These are phyloP conservation scores for Russula ochroleuca DNA, from an alignment of 768 basidiomycete genomes.

Conservation along the genomic window DNA sequence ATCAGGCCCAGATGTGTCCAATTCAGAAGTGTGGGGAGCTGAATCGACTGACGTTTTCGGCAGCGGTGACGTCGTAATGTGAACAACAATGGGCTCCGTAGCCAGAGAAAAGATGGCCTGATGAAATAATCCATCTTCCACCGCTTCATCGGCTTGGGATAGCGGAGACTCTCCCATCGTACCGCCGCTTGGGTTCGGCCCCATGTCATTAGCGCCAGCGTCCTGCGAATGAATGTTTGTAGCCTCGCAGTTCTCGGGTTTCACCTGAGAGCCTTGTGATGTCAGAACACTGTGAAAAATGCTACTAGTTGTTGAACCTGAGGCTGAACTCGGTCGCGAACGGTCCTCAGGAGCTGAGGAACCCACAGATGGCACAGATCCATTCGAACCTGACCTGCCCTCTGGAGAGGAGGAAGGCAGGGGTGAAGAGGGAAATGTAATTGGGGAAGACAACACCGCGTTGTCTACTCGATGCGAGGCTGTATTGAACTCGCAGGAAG, in stretches of 20 bases:
- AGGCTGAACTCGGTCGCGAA: slow-evolving; percentile 35
- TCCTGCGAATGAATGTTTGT: slow-evolving; percentile 6
- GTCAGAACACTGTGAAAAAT: slow-evolving; percentile 68
- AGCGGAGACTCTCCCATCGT: neutral
- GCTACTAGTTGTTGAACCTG: slow-evolving; percentile 52
- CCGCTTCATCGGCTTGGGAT: neutral
- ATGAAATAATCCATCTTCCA: neutral
- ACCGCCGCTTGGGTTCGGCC: neutral
- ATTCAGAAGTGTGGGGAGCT: neutral
- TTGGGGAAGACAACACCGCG: slow-evolving; percentile 47
- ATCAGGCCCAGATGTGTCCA: slow-evolving; percentile 4
- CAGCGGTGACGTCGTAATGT: slow-evolving; percentile 22
- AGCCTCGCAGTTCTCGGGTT: neutral
- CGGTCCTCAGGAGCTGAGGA: slow-evolving; percentile 55
- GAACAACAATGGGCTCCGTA: slow-evolving; percentile 23
- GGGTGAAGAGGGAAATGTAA: slow-evolving; percentile 36
- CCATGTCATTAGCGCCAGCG: neutral
- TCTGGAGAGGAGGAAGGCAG: neutral
- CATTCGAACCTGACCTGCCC: slow-evolving; percentile 45
- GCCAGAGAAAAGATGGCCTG: slow-evolving; percentile 22
- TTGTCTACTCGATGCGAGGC: neutral
- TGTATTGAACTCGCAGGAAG: neutral
- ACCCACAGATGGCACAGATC: slow-evolving; percentile 66
- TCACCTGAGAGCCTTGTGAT: slow-evolving; percentile 6
- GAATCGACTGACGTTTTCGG: neutral